A percentile compares a stretch with the other conserved stretches of the same genome.
phyloP scores from a whole-genome alignment of 176 grass and related monocot species.

The Calamus simplicifolius region DNA sequence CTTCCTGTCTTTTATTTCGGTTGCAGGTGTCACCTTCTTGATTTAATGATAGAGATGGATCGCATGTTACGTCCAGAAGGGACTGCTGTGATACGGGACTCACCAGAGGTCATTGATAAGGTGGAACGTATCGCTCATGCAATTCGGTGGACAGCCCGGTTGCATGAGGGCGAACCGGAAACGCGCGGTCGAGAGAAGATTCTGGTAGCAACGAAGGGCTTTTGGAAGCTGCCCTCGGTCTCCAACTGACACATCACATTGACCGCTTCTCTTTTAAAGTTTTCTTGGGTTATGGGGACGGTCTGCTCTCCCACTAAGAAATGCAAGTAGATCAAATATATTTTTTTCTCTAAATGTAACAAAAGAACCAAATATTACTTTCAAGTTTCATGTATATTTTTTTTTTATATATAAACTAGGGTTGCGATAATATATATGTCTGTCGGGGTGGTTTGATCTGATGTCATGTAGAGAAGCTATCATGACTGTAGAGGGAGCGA shows the following conservation, averaged over 20 bases:
- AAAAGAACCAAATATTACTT: too few species aligned
- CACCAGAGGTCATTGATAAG: constrained; percentile 48
- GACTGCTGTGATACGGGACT: constrained; percentile 61
- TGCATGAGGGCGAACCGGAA: constrained; percentile 61
- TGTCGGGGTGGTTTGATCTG: too few species aligned
- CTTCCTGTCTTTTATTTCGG: background rate
- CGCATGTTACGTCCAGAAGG: constrained; percentile 85
- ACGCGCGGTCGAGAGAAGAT: constrained; percentile 51
- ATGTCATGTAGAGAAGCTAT: too few species aligned
- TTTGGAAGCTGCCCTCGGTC: constrained; percentile 62
- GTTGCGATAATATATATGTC: too few species aligned
- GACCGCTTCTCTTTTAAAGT: too few species aligned
- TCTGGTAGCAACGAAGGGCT: constrained; percentile 74
- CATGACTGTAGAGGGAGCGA: too few species aligned
- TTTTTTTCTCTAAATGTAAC: too few species aligned
- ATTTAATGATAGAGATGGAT: constrained; percentile 97
- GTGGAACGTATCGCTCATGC: constrained; percentile 46
- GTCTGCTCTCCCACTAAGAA: too few species aligned
- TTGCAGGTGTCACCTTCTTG: constrained; percentile 72
- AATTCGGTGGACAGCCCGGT: constrained; percentile 54
- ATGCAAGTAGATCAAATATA: too few species aligned
- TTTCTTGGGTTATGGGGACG: too few species aligned
- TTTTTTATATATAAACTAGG: too few species aligned
- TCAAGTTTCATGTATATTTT: too few species aligned
- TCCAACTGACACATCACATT: constrained; percentile 6